Evolutionary conservation across 148 eudicot genomes (phyloP), one percentile per base, ranked within the genome.

Genomic region (Rhododendron henanense): DNA sequence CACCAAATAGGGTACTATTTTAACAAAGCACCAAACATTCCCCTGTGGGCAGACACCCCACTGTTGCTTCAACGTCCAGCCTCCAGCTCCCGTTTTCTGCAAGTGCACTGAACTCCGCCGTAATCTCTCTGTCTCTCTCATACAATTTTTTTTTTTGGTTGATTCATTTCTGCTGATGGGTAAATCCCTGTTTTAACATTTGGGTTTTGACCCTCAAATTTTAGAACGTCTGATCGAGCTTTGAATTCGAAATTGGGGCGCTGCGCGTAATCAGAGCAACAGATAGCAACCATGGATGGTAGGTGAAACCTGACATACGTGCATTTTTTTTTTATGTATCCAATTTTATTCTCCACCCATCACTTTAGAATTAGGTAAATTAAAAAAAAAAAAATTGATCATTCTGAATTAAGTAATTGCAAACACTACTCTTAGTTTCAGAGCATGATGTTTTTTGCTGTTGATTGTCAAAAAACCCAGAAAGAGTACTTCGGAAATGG

Each of bases 261-360:
- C 74, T 33, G 85, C 39, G 59, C 63, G 14, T 16, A 80, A 57
- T 65, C n/a, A 81, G 33, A 87, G 85, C 16, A 87, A 41, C 85
- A 87, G 85, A 88, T 83, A 57, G 84, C 85, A 85, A 83, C 37
- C 91, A 90, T 92, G 94, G 92, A 92, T 87, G 92, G 94, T 90
- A 90, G 16, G 85, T 61, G 31, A 67, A 55, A 41, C 83, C 73
- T 13, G 33, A n/a, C 10, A n/a, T n/a, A 63, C 31, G 28, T 9
- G 28, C 45, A 7, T 19, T 35, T 5, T 3, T 35, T 45, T 8
- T n/a, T n/a, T n/a, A 48, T 55, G 19, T 65, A 81, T 55, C n/a
- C 48, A 48, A 2, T 5, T 79, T 37, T 78, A 78, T 23, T 69
- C 37, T 69, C 16, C 75, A 10, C 35, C 5, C 15, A 11, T 10